Conservation (phyloP, 2,329 filamentous ascomycete species). For the Fusarium sp. region DNA sequence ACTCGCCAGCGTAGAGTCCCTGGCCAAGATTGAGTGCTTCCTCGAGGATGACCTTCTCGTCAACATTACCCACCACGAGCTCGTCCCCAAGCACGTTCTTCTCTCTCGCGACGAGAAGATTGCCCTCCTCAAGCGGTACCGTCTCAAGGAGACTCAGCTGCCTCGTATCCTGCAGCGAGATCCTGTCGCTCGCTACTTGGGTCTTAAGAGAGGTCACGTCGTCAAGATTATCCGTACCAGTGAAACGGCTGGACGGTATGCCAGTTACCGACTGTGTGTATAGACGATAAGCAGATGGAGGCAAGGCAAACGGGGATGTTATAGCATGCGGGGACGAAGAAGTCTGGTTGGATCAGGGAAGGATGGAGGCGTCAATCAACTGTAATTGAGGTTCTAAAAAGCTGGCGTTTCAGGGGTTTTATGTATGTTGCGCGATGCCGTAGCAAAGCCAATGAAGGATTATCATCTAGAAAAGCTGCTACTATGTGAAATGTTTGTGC, state of each 20-base stretch:
- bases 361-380: constrained; percentile 41
- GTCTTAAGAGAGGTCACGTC: constrained; percentile 88
- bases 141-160: constrained; percentile 96
- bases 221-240: constrained; percentile 98
- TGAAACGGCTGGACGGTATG: constrained; percentile 95
- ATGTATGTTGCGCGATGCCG: constrained; percentile 42
- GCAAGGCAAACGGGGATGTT: background rate
- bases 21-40: constrained; percentile 90
- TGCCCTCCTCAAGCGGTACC: constrained; percentile 84
- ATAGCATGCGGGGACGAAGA: background rate
- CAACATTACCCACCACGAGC: constrained; percentile 97
- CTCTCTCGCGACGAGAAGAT: constrained; percentile 90
- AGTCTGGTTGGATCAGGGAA: constrained; percentile 26
- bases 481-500: background rate
- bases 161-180: constrained; percentile 91
- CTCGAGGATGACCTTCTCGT: constrained; percentile 94
- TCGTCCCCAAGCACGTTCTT: constrained; percentile 92
- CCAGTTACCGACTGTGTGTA: constrained; percentile 82
- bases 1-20: constrained; percentile 76
- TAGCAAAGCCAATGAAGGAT: constrained; percentile 41
- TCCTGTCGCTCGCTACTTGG: constrained; percentile 90
- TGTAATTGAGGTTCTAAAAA: constrained; percentile 44
- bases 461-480: constrained; percentile 4
- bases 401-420: constrained; percentile 45
- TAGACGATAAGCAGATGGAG: constrained; percentile 43